A percentile compares a stretch with the other conserved stretches of the same genome.
These are phyloP conservation scores for Mrakia gelida DNA, from an alignment of 768 basidiomycete species.

Conservation along the genomic window DNA sequence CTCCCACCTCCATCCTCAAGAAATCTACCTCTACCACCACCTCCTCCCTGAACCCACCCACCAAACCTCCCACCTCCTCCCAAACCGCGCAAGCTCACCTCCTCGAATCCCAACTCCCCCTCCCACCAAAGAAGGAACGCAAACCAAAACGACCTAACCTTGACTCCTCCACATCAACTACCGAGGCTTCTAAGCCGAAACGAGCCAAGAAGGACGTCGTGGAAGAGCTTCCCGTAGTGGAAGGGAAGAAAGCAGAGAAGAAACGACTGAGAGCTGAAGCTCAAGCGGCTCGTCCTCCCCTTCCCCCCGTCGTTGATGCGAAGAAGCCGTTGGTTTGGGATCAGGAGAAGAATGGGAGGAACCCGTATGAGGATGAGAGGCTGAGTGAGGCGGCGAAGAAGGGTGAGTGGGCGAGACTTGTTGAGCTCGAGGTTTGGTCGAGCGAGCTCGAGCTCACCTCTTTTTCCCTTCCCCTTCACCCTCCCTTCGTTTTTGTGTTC, in stretches of 20 bases:
- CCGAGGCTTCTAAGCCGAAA: background rate
- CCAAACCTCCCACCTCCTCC: background rate
- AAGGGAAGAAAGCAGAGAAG: conserved; percentile 15
- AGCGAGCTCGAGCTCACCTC: background rate
- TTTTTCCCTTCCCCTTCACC: background rate
- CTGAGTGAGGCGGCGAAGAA: conserved; percentile 1
- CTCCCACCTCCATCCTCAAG: background rate
- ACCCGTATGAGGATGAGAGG: conserved; percentile 16
- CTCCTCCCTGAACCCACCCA: background rate
- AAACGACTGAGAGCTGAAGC: background rate
- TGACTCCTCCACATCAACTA: background rate
- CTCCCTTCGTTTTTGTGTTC: background rate
- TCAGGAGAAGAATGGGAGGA: background rate
- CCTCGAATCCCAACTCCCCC: background rate
- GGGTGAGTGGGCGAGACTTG: background rate
- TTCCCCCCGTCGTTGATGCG: background rate
- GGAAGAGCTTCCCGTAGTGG: background rate
- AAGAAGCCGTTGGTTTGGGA: background rate
- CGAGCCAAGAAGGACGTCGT: conserved; percentile 2
- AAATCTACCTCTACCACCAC: background rate
- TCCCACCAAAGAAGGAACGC: conserved; percentile 4
- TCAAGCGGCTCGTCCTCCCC: background rate
- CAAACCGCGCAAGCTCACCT: background rate
- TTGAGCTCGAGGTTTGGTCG: background rate
- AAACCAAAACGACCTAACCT: background rate